Base-by-base conservation (phyloP, 179 eudicot genomes). In the Dionaea muscipula region DNA sequence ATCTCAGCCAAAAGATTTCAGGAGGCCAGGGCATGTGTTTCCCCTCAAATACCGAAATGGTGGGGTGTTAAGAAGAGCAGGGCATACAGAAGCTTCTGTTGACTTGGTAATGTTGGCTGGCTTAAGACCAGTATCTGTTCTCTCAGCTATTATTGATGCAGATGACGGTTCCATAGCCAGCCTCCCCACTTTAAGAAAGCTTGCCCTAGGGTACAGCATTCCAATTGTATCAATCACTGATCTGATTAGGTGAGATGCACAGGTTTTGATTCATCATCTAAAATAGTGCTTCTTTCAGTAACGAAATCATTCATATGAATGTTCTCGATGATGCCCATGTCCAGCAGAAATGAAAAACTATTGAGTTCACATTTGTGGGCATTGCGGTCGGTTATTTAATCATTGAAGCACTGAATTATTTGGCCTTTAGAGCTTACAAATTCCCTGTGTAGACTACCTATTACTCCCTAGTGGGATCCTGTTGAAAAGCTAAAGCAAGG, bases 31-130 rank as follows among this genome's bases (percentile, higher is more conserved):
- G 8, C 98, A 87, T 73, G 93, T 91, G 48, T 87, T 91, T 62
- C 98, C 98, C 9, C 86, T 87, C 31, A 87, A 82, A 76, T 91
- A 82, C 38, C 60, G 76, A 37, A 64, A 74, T 60, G 96, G 96
- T 5, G 98, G 98, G 35, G 89, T 91, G 52, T 67, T 87, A n/a
- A 75, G 89, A 55, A 74, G 98, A 71, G 84, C 72, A 37, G 88
- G 98, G 33, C 96, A 82, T 60, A 91, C 98, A 3, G 98, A 91
- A 77, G 98, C 98, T 55, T 91, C 96, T 23, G 83, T 91, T 27
- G 96, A 91, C 76, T 66, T 91, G 64, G 80, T 84, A 57, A 69
- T 56, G 60, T 61, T 82, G 56, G 89, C 98, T 51, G 98, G 94
- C 15, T 59, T 91, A 20, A 69, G 61, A 38, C 85, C 98, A n/a